Conservation (phyloP, 2,329 filamentous ascomycete species). For the Cucurbitaria berberidis region DNA sequence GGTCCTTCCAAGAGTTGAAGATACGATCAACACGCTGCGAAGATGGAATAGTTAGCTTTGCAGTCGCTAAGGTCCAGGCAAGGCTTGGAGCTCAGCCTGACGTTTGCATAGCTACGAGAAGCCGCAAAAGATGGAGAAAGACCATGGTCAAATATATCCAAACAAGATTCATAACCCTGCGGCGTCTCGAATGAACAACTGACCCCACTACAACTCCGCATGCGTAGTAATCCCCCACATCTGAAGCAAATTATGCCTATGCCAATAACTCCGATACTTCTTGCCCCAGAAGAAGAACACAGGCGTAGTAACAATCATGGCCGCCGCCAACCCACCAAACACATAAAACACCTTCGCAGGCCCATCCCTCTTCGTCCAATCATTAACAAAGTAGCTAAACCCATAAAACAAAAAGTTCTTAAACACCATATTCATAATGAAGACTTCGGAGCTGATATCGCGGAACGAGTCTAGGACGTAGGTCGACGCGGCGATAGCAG, state of each 20-base stretch:
- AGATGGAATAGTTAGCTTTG: too few species aligned
- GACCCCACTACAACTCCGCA: slow-evolving; percentile 41
- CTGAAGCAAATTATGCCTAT: slow-evolving; percentile 40
- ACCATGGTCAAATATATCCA: neutral
- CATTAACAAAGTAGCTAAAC: slow-evolving; percentile 53
- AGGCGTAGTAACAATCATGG: slow-evolving; percentile 37
- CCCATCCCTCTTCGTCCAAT: slow-evolving; percentile 48
- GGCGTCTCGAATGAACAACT: too few species aligned
- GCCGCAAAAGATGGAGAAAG: too few species aligned
- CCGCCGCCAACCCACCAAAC: slow-evolving; percentile 38
- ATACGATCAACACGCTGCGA: too few species aligned
- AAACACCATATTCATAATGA: slow-evolving; percentile 53
- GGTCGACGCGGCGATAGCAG: slow-evolving; percentile 40
- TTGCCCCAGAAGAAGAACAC: slow-evolving; percentile 46
- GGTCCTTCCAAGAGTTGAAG: too few species aligned
- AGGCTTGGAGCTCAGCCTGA: too few species aligned
- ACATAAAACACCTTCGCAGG: slow-evolving; percentile 49
- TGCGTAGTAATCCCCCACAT: slow-evolving; percentile 44
- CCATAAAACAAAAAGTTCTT: slow-evolving; percentile 56
- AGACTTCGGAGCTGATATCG: slow-evolving; percentile 52
- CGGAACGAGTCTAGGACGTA: slow-evolving; percentile 52
- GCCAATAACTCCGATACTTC: slow-evolving; percentile 44
- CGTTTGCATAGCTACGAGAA: too few species aligned
- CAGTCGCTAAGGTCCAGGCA: too few species aligned
- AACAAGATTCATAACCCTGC: neutral